Base-by-base conservation (phyloP, 2,329 filamentous ascomycete species). In the Aspergillus ochraceoroseus region DNA sequence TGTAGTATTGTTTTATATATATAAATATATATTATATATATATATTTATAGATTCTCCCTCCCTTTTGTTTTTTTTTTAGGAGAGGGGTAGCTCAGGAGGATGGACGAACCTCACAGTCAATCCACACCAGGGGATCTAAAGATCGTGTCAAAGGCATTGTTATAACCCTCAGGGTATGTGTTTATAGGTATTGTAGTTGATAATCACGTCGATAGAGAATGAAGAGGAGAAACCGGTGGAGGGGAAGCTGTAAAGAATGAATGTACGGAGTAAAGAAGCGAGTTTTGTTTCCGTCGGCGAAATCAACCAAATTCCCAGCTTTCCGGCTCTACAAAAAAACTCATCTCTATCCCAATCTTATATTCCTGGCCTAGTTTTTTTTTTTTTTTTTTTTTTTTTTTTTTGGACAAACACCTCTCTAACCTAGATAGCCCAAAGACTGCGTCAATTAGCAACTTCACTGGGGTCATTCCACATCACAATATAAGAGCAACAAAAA, bases 71-170 rank as follows among this genome's bases (percentile, higher is more conserved):
- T n/a, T n/a, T n/a, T n/a, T n/a, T n/a, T n/a, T n/a, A n/a, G n/a
- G 20, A 38, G 30, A 31, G 13, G 22, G 19, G 22, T 15, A 12
- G 20, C 17, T 20, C 12, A 18, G 27, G 9, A 28, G 18, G 25
- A n/a, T 32, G 26, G 26, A 8, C 53, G 25, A 62, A 79, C 76
- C 66, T 84, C 80, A 58, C 80, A 84, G 67, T 94, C 87, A 49
- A 94, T 89, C 87, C 87, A 94, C 48, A 94, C 85, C 25, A 94
- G 67, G 6, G 84, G 83, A 50, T 81, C 79, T 35, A 66, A 72
- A 14, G 79, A 83, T 29, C 64, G 67, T 43, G 59, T 53, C 14
- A 70, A 57, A 17, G 70, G 59, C 68, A 71, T 72, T 7, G 27
- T 26, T 26, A n/a, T 23, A 11, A 7, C 3, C 5, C 7, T 5